phyloP scores from a whole-genome alignment of 2,329 filamentous ascomycete genomes.

The Diaporthe eres region DNA sequence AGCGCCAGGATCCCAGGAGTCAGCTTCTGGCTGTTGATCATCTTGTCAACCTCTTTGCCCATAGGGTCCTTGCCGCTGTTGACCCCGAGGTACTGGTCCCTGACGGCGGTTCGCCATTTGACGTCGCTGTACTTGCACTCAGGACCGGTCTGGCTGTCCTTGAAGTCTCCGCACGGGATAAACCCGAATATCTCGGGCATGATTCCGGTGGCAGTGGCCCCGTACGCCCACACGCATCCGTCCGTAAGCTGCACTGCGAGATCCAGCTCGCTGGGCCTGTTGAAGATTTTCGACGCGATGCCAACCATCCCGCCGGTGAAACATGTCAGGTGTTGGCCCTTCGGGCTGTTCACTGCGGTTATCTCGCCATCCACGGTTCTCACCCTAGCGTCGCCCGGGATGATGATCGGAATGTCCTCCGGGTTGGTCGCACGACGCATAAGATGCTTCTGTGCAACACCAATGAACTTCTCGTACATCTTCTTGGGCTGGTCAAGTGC shows the following conservation, averaged over 20 bases:
- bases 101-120: constrained; percentile 45
- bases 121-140: constrained; percentile 45
- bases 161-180: constrained; percentile 53
- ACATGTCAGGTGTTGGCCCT: constrained; percentile 71
- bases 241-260: constrained; percentile 72
- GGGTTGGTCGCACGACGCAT: constrained; percentile 55
- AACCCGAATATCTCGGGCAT: constrained; percentile 72
- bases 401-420: constrained; percentile 58
- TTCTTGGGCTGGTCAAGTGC: constrained; percentile 57
- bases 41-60: constrained; percentile 28
- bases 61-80: constrained; percentile 32
- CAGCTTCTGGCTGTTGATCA: constrained; percentile 38
- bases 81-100: constrained; percentile 30
- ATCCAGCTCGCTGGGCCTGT: constrained; percentile 67
- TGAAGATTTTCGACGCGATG: constrained; percentile 71
- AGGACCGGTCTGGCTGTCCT: constrained; percentile 44
- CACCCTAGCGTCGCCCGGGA: constrained; percentile 62
- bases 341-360: constrained; percentile 49
- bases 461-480: constrained; percentile 50
- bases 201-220: constrained; percentile 68
- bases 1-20: constrained; percentile 68
- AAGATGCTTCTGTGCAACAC: constrained; percentile 56
- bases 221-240: constrained; percentile 76
- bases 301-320: constrained; percentile 77
- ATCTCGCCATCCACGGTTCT: constrained; percentile 45